phyloP scores from a whole-genome alignment of 2,329 filamentous ascomycete genomes.

The Paecilomyces formosus region DNA sequence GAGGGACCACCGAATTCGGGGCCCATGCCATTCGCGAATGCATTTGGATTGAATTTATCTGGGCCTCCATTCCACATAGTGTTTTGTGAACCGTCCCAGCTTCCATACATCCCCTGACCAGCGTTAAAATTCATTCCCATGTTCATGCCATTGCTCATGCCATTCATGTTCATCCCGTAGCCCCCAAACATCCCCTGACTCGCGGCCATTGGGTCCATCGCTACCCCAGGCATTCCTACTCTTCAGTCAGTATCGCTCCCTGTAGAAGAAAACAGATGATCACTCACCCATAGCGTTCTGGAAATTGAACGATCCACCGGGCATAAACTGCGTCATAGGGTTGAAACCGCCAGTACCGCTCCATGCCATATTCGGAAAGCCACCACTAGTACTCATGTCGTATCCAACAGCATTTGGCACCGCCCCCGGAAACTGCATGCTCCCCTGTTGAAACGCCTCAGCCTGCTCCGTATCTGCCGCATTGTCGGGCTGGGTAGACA shows the following conservation, averaged over 20 bases:
- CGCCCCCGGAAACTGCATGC: constrained; percentile 6
- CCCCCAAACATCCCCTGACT: constrained; percentile 44
- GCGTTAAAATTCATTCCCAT: constrained; percentile 59
- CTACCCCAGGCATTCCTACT: constrained; percentile 70
- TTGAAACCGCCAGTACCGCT: constrained; percentile 59
- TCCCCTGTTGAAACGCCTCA: constrained; percentile 10
- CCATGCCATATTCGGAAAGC: constrained; percentile 54
- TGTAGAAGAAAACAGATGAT: neutral
- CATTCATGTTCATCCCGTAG: constrained; percentile 72
- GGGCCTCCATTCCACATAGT: constrained; percentile 70
- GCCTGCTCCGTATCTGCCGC: constrained; percentile 5
- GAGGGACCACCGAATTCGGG: constrained; percentile 75
- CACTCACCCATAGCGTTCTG: constrained; percentile 84
- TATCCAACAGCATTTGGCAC: constrained; percentile 27
- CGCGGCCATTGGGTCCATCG: constrained; percentile 59
- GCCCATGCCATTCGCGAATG: constrained; percentile 64
- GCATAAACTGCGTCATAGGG: constrained; percentile 62
- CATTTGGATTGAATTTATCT: constrained; percentile 87
- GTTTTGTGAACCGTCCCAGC: constrained; percentile 70
- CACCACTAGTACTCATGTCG: constrained; percentile 39
- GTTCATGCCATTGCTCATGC: constrained; percentile 67
- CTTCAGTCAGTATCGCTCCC: constrained; percentile 14
- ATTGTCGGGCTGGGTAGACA: constrained; percentile 8
- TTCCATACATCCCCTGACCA: constrained; percentile 61
- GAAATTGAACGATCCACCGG: constrained; percentile 49